Conservation (phyloP, 2,329 filamentous ascomycete genomes). For the Ilyonectria robusta region DNA sequence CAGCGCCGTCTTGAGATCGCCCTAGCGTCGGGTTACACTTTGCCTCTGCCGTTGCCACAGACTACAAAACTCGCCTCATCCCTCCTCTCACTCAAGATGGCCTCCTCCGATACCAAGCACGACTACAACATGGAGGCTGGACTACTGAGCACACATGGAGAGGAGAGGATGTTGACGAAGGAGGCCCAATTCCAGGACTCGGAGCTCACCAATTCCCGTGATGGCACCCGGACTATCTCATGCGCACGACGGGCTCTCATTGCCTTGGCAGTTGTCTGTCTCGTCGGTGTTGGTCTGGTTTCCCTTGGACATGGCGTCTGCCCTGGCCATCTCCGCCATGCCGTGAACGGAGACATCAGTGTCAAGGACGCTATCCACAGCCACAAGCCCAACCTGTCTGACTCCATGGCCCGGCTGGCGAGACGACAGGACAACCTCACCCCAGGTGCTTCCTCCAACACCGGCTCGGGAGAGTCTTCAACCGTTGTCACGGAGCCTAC, state of each 20-base stretch:
- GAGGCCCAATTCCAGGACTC: conserved; percentile 46
- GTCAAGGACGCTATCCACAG: conserved; percentile 42
- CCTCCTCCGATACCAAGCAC: conserved; percentile 43
- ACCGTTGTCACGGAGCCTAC: conserved; percentile 4
- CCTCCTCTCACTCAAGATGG: conserved; percentile 35
- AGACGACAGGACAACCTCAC: conserved; percentile 66
- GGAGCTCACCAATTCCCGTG: conserved; percentile 38
- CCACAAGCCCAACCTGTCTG: conserved; percentile 44
- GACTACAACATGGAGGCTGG: conserved; percentile 50
- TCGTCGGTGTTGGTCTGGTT: conserved; percentile 43
- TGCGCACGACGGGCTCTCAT: conserved; percentile 44
- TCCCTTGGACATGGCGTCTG: conserved; percentile 45
- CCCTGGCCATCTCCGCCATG: conserved; percentile 45
- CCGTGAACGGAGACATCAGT: conserved; percentile 23
- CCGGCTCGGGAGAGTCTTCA: conserved; percentile 7
- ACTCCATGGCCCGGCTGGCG: conserved; percentile 72
- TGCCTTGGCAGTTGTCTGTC: conserved; percentile 43
- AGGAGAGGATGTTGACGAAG: conserved; percentile 49
- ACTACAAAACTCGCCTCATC: conserved; percentile 44
- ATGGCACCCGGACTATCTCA: conserved; percentile 36
- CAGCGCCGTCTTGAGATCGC: conserved; percentile 36
- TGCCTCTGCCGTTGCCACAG: conserved; percentile 5
- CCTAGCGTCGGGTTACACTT: conserved; percentile 33
- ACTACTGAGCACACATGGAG: conserved; percentile 47
- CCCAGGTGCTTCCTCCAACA: conserved; percentile 35